A percentile compares a stretch with the other conserved stretches of the same genome.
phyloP scores from a whole-genome alignment of 768 basidiomycete species.

The Leccinum pellstonianum region DNA sequence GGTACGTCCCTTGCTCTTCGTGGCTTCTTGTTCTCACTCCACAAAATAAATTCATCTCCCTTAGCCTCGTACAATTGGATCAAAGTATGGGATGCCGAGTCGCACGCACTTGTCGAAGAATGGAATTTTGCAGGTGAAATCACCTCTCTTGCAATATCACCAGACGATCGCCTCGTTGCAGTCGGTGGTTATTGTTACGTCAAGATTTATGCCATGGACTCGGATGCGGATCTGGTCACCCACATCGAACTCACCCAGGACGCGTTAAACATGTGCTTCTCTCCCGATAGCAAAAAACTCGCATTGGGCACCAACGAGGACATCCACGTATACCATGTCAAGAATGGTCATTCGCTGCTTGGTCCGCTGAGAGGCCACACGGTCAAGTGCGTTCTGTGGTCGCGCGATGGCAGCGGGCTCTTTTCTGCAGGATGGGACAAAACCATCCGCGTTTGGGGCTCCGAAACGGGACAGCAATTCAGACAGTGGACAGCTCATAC shows the following conservation, averaged over 20 bases:
- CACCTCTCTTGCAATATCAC: background rate
- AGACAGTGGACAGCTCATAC: background rate
- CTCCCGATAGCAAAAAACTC: background rate
- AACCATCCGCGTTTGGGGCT: background rate
- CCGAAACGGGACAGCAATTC: background rate
- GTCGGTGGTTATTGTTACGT: too few relatives aligned
- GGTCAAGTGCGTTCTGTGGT: background rate
- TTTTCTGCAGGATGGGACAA: background rate
- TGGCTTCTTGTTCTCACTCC: background rate
- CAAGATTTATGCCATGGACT: background rate
- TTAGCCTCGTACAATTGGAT: conserved; percentile 32
- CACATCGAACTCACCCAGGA: too few relatives aligned
- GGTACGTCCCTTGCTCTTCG: conserved; percentile 30
- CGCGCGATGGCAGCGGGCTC: background rate
- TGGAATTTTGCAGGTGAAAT: background rate
- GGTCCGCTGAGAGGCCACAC: background rate
- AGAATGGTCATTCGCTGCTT: background rate
- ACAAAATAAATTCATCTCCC: background rate
- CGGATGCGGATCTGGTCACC: too few relatives aligned
- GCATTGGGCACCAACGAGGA: background rate
- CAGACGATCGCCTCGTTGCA: background rate
- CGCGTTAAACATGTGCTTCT: background rate
- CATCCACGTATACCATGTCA: background rate
- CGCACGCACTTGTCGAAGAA: background rate
- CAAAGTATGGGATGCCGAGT: background rate